Base-by-base conservation (phyloP, 768 basidiomycete genomes). In the Mycena albidolilacea region DNA sequence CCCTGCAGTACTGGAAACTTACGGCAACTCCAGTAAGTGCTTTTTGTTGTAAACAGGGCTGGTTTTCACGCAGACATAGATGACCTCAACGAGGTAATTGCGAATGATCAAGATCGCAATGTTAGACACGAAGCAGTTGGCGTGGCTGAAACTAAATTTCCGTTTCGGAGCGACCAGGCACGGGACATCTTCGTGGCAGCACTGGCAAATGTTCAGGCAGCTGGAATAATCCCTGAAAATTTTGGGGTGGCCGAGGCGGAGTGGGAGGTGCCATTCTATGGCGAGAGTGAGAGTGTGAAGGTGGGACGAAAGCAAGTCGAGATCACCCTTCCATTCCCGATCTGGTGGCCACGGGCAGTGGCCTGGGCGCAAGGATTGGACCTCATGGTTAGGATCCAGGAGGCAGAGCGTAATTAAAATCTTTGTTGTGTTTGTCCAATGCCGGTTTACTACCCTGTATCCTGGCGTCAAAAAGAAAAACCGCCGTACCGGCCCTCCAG, bases 141-240 rank as follows among this genome's bases (percentile, higher is more conserved):
- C 14, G 55, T 58, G 11, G 14, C 76, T 46, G 76, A 81, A 77
- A 10, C 12, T 7, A 7, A 48, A 48, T 15, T 7, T 48, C 46
- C 46, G 6, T 48, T 48, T 14, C 9, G 43, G 43, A 43, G 43
- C 14, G 43, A 43, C 1, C 10, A 43, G 14, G 14, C 43, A 5
- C 9, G 10, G 9, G 43, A 43, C 43, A 43, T 43, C 43, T 43
- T 43, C 4, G 9, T 9, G 10, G 10, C 10, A 1, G 43, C 43
- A 10, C 43, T 10, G 10, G 14, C 9, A 14, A 59, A 61, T 4
- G 58, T 62, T 1, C 12, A 52, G 17, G 11, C 21, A 5, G n/a
- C 6, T 3, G 59, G 21, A 7, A 62, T 69, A 14, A 54, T 69
- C 41, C 58, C 46, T 3, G 2, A 11, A 0, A 2, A 62, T 7